These are phyloP conservation scores for Picea abies DNA, from an alignment of 83 land plant species.

Conservation along the genomic window DNA sequence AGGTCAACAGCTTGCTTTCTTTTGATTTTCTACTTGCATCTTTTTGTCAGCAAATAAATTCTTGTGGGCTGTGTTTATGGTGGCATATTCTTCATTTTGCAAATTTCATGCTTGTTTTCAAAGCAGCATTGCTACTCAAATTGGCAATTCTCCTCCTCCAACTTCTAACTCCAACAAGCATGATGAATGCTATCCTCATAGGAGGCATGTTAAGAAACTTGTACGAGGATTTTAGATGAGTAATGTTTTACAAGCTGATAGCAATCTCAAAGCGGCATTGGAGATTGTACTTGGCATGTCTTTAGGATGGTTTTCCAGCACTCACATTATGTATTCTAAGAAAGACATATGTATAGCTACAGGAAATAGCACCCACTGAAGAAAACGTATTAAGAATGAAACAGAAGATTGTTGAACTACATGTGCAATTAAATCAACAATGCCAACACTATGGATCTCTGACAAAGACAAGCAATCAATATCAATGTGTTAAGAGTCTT, in stretches of 20 bases:
- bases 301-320: slow-evolving; percentile 61
- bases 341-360: slow-evolving; percentile 93
- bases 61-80: too few relatives aligned
- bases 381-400: slow-evolving; percentile 96
- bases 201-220: too few relatives aligned
- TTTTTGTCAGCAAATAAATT: too few relatives aligned
- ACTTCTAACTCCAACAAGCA: too few relatives aligned
- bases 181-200: too few relatives aligned
- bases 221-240: too few relatives aligned
- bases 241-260: slow-evolving; percentile 69
- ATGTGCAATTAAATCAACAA: slow-evolving; percentile 85
- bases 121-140: too few relatives aligned
- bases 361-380: slow-evolving; percentile 97
- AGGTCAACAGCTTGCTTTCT: too few relatives aligned
- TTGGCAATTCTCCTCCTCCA: too few relatives aligned
- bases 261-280: slow-evolving; percentile 90
- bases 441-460: slow-evolving; percentile 78
- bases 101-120: too few relatives aligned
- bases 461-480: slow-evolving; percentile 60
- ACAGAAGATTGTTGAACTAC: slow-evolving; percentile 96
- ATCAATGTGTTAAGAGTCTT: slow-evolving; percentile 62
- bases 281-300: slow-evolving; percentile 95
- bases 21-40: too few relatives aligned
- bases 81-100: too few relatives aligned
- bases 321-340: slow-evolving; percentile 86